Conservation (phyloP, 495 filamentous ascomycete species). For the Lasiosphaeria ovina region DNA sequence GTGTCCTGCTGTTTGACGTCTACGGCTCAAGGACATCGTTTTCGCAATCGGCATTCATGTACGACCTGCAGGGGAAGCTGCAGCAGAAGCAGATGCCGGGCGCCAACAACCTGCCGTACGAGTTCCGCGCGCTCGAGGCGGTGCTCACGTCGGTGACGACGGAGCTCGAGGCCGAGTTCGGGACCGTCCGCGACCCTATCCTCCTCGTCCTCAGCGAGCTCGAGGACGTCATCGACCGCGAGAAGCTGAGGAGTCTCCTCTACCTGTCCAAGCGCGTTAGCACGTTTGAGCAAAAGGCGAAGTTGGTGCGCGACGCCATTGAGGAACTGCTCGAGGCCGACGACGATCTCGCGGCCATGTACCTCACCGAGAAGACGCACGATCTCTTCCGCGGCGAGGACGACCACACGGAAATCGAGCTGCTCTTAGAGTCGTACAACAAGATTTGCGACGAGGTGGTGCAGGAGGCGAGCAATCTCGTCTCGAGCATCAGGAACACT, state of each 20-base stretch:
- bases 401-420: conserved; percentile 94
- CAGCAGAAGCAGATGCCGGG: conserved; percentile 51
- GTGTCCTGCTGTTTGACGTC: conserved; percentile 91
- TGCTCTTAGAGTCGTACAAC: conserved; percentile 94
- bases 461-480: conserved; percentile 85
- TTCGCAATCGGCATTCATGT: conserved; percentile 94
- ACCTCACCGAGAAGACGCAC: conserved; percentile 78
- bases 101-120: conserved; percentile 60
- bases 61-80: conserved; percentile 71
- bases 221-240: conserved; percentile 95
- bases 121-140: conserved; percentile 75
- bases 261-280: conserved; percentile 93
- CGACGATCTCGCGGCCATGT: conserved; percentile 94
- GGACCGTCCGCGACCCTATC: conserved; percentile 86
- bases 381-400: conserved; percentile 74
- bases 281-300: conserved; percentile 96
- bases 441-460: conserved; percentile 98
- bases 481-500: conserved; percentile 94
- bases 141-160: conserved; percentile 80
- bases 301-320: conserved; percentile 89
- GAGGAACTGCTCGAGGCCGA: conserved; percentile 97
- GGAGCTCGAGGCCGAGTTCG: conserved; percentile 89
- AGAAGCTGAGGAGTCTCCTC: conserved; percentile 84
- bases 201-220: conserved; percentile 82
- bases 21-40: conserved; percentile 95